Base-by-base conservation (phyloP, 2,329 filamentous ascomycete species). In the Hawksworthiomyces lignivorus region DNA sequence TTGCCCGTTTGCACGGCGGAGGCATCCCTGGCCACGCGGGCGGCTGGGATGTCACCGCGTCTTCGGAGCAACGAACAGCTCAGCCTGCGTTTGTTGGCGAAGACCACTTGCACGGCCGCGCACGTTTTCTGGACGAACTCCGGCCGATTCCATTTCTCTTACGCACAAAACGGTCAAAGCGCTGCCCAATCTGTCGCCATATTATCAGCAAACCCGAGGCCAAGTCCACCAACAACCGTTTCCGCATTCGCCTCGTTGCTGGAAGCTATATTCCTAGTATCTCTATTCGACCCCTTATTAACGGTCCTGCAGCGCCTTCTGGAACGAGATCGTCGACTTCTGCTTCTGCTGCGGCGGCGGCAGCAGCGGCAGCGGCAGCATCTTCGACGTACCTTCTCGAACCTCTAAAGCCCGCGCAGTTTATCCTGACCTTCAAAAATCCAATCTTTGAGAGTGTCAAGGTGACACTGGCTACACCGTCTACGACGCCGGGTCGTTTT, bases 191-290 rank as follows among this genome's bases (percentile, higher is more conserved):
- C 10, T 98, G 92, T 64, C 83, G 92, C 11, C 90, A 97, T 65
- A 96, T 97, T 57, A 83, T 98, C 52, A 85, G 87, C 47, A 94
- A 94, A 60, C 92, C 90, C 12, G 92, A 98, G 62, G 77, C 82
- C 45, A 98, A 97, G 62, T 82, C 94, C 24, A 79, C 80, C 35
- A 90, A 84, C 39, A 92, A 85, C 7, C 83, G 89, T 22, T 97
- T 92, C 73, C 85, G 90, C 55, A 96, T 98, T 61, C 84, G 87
- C 41, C 75, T 97, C 1, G 81, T 97, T 5, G 94, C 92, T 18
- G 76, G 82, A 42, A 87, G 82, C 57, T 90, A 94, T 63, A 87
- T 98, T 48, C 92, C 92, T 1, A 80, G 80, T 45, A 80, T 96
- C 47, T 77, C 79, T 22, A 76, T 96, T 52, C 76, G 77, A 37